phyloP scores from a whole-genome alignment of 352 stramenopile genomes.

The Nothophytophthora sp. region DNA sequence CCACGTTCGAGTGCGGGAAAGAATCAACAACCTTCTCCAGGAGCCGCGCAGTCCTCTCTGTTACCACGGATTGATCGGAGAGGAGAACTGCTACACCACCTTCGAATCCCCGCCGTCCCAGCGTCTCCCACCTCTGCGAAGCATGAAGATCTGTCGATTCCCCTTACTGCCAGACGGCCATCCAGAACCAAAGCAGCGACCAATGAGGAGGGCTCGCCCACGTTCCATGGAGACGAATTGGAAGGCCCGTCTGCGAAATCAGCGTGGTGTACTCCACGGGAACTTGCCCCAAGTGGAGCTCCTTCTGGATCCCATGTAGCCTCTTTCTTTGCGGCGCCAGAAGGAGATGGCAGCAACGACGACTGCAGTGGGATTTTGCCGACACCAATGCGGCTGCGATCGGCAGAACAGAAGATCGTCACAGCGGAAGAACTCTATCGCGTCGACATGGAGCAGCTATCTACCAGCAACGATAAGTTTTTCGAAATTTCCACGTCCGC shows the following conservation, averaged over 20 bases:
- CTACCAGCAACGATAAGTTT: conserved; percentile 53
- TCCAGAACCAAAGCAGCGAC: conserved; percentile 4
- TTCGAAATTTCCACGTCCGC: conserved; percentile 58
- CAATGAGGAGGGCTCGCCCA: conserved; percentile 32
- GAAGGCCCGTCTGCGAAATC: conserved; percentile 35
- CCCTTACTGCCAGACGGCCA: conserved; percentile 9
- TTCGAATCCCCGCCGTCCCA: neutral
- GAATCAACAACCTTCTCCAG: conserved; percentile 25
- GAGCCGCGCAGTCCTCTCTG: conserved; percentile 16
- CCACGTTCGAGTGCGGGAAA: conserved; percentile 11
- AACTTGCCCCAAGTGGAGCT: conserved; percentile 8
- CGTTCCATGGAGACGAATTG: conserved; percentile 25
- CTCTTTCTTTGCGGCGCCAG: conserved; percentile 36
- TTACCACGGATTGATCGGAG: conserved; percentile 40
- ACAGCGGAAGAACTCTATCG: conserved; percentile 45
- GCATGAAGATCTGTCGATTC: conserved; percentile 17
- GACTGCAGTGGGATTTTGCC: neutral
- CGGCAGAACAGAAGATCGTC: conserved; percentile 45
- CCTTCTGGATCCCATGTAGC: conserved; percentile 25
- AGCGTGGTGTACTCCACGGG: conserved; percentile 65
- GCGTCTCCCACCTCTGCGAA: conserved; percentile 10
- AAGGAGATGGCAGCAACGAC: conserved; percentile 6
- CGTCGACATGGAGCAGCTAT: conserved; percentile 49
- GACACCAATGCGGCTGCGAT: conserved; percentile 42
- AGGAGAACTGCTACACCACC: conserved; percentile 5